Percentiles rank a stretch among this genome's conserved stretches.
Conservation (phyloP, 2,329 filamentous ascomycete genomes). For the Cladosporium colombiae region DNA sequence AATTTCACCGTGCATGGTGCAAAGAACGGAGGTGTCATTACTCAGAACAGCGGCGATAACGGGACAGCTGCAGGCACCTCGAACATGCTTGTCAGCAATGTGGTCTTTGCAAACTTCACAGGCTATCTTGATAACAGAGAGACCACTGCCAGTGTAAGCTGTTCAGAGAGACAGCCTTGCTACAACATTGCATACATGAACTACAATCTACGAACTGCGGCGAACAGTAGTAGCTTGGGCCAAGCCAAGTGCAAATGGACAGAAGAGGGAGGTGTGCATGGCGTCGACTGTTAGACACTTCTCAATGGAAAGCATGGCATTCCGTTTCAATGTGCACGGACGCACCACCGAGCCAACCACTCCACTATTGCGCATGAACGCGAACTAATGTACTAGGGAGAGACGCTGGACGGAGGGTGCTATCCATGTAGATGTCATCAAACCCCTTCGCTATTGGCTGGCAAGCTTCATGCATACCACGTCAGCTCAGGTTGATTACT, state of each 20-base stretch:
- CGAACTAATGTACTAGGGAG: no score
- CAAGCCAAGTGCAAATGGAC: slow-evolving; percentile 42
- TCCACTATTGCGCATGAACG: neutral
- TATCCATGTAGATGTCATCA: neutral
- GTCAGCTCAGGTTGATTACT: slow-evolving; percentile 1
- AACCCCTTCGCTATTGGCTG: neutral
- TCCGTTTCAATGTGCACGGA: neutral
- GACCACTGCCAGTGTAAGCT: slow-evolving; percentile 48
- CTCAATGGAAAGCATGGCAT: neutral
- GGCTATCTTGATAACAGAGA: slow-evolving; percentile 42
- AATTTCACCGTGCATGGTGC: slow-evolving; percentile 55
- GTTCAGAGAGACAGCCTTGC: slow-evolving; percentile 52
- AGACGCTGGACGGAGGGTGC: no score
- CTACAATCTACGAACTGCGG: slow-evolving; percentile 37
- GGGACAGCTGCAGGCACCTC: slow-evolving; percentile 50
- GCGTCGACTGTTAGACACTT: slow-evolving; percentile 20
- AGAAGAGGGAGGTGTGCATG: slow-evolving; percentile 42
- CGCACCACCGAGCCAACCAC: neutral
- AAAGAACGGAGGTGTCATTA: slow-evolving; percentile 47
- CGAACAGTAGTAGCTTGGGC: slow-evolving; percentile 38
- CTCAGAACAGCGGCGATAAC: slow-evolving; percentile 53
- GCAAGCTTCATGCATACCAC: neutral
- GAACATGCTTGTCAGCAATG: slow-evolving; percentile 52
- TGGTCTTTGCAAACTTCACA: slow-evolving; percentile 55
- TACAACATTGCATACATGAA: slow-evolving; percentile 53